phyloP scores from a whole-genome alignment of 805 yeast species.

The Brettanomyces nanus region DNA sequence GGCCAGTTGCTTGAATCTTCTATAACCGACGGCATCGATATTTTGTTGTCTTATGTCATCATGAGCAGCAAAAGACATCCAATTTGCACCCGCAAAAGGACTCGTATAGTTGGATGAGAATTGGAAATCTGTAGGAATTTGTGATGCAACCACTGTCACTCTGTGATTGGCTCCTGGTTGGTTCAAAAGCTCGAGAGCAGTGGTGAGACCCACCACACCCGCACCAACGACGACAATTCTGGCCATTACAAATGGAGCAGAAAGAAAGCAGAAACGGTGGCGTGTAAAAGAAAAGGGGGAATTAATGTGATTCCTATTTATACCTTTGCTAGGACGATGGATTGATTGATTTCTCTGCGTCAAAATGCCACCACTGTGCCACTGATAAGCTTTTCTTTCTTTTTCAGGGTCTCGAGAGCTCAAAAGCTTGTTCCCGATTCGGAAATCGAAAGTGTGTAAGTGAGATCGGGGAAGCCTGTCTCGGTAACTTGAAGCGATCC shows the following conservation, averaged over 20 bases:
- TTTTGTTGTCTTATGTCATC: conserved; percentile 27
- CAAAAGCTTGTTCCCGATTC: too few relatives aligned
- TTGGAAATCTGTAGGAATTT: conserved; percentile 50
- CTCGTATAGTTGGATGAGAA: conserved; percentile 43
- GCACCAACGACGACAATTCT: conserved; percentile 27
- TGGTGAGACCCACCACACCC: conserved; percentile 51
- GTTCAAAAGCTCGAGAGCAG: conserved; percentile 35
- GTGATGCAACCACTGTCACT: conserved; percentile 35
- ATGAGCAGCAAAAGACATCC: conserved; percentile 51
- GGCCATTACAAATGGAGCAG: conserved; percentile 9
- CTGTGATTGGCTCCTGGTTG: conserved; percentile 25
- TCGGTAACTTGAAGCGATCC: too few relatives aligned
- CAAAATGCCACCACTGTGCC: too few relatives aligned
- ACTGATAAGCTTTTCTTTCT: too few relatives aligned
- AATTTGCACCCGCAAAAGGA: conserved; percentile 68
- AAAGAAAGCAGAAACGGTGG: background rate
- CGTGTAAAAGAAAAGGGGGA: background rate
- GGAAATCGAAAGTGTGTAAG: too few relatives aligned
- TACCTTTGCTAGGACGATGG: too few relatives aligned
- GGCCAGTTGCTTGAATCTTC: conserved; percentile 38
- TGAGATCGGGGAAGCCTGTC: too few relatives aligned
- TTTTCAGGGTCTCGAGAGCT: too few relatives aligned
- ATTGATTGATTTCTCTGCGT: too few relatives aligned
- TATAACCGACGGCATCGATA: conserved; percentile 44
- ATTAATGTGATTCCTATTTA: too few relatives aligned